Conservation (phyloP, 495 filamentous ascomycete species). For the Schizothecium vesticola region DNA sequence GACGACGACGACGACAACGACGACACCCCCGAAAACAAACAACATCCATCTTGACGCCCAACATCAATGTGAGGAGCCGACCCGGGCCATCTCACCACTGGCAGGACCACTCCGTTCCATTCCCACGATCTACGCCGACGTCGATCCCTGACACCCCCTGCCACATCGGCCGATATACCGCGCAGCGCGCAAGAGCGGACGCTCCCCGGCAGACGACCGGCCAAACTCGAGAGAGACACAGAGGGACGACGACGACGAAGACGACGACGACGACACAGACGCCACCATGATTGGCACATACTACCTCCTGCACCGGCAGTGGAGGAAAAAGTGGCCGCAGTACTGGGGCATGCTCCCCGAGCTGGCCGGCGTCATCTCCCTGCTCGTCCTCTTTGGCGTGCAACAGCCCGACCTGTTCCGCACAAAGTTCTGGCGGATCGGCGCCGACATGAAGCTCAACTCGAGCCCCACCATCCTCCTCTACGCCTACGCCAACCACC, state of each 20-base stretch:
- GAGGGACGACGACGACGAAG: background rate
- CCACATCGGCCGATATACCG: background rate
- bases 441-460: constrained; percentile 74
- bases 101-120: background rate
- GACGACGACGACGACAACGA: background rate
- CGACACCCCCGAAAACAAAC: background rate
- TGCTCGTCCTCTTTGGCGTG: constrained; percentile 76
- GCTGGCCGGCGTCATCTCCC: constrained; percentile 60
- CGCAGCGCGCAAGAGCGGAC: background rate
- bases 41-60: background rate
- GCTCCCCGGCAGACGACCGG: background rate
- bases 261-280: background rate
- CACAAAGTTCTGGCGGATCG: constrained; percentile 76
- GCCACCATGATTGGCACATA: constrained; percentile 35
- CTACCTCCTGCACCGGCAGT: constrained; percentile 46
- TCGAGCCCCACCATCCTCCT: constrained; percentile 66
- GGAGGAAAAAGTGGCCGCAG: constrained; percentile 60
- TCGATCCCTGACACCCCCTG: background rate
- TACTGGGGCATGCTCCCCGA: constrained; percentile 65
- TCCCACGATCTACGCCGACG: background rate
- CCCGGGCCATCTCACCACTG: background rate
- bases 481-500: constrained; percentile 74
- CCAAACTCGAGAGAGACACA: background rate
- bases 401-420: constrained; percentile 74
- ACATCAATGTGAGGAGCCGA: constrained; percentile 10